phyloP scores from a whole-genome alignment of 768 basidiomycete species.

The Leccinellum luteum region DNA sequence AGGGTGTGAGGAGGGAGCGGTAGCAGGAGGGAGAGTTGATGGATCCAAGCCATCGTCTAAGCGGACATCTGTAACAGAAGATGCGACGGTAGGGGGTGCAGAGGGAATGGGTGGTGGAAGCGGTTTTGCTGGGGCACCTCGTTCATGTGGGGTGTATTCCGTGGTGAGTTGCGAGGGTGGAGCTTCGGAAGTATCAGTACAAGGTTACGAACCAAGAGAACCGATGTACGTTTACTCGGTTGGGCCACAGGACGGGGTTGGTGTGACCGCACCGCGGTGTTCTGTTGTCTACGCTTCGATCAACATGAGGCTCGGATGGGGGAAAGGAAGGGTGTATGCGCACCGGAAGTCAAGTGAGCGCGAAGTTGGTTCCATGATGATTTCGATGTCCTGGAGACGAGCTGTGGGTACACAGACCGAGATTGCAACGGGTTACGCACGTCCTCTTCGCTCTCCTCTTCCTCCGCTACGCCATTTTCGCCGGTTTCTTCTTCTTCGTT shows the following conservation, averaged over 20 bases:
- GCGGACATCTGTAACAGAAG: conserved; percentile 15
- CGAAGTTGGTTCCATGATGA: conserved; percentile 79
- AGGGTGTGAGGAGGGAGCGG: conserved; percentile 79
- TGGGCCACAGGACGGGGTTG: conserved; percentile 33
- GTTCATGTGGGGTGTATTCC: conserved; percentile 75
- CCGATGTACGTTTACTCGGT: conserved; percentile 28
- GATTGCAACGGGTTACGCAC: conserved; percentile 31
- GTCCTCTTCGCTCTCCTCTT: conserved; percentile 46
- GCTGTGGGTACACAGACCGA: conserved; percentile 4
- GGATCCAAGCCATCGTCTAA: conserved; percentile 59
- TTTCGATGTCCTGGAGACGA: conserved; percentile 70
- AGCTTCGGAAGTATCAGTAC: conserved; percentile 17
- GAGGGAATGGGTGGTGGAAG: conserved; percentile 16
- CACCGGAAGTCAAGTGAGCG: conserved; percentile 77
- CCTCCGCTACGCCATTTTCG: conserved; percentile 37
- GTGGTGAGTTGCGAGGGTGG: conserved; percentile 67
- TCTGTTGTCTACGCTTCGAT: conserved; percentile 33
- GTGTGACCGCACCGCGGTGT: conserved; percentile 30
- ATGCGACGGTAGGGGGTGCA: conserved; percentile 20
- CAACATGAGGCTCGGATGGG: background rate
- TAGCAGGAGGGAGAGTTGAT: conserved; percentile 59
- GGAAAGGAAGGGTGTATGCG: conserved; percentile 11
- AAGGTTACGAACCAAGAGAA: conserved; percentile 1
- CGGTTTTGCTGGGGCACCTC: conserved; percentile 45
- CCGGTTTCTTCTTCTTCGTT: conserved; percentile 19